Conservation (phyloP, 345 rosid species). For the Sisymbrium altissimum region DNA sequence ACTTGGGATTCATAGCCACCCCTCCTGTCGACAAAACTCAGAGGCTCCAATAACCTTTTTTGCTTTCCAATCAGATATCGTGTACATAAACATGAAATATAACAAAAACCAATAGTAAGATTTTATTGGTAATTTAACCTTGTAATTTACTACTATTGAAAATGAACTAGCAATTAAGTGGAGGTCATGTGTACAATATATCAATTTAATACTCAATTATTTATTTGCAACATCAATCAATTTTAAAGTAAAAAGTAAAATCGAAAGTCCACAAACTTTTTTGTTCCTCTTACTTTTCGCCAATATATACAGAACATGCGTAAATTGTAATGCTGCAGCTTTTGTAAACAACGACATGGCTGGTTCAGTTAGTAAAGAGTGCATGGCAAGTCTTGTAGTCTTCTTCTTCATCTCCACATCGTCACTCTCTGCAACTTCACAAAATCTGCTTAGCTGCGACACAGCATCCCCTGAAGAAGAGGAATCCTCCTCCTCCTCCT, state of each 20-base stretch:
- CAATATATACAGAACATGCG: slow-evolving; percentile 7
- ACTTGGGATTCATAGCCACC: slow-evolving; percentile 28
- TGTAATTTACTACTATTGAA: not conserved
- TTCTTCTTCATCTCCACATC: slow-evolving; percentile 29
- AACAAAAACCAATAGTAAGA: not conserved
- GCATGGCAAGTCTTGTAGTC: slow-evolving; percentile 33
- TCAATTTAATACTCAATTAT: not conserved
- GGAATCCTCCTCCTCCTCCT: not conserved
- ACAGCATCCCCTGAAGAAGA: slow-evolving; percentile 38
- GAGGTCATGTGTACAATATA: not conserved
- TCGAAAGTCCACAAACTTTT: not conserved
- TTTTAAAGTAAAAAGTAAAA: not conserved
- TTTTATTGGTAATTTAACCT: not conserved
- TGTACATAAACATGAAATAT: no score
- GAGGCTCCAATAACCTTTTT: not conserved
- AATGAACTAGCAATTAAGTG: not conserved
- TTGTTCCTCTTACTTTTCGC: not conserved
- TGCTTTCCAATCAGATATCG: not conserved
- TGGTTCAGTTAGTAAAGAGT: slow-evolving; percentile 32
- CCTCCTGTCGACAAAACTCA: slow-evolving; percentile 18
- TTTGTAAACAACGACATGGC: slow-evolving; percentile 36
- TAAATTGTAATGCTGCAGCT: not conserved
- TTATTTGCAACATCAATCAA: slow-evolving; percentile 2
- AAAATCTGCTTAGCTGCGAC: slow-evolving; percentile 41
- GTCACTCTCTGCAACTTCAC: slow-evolving; percentile 38